phyloP scores from a whole-genome alignment of 495 filamentous ascomycete species.

The Amorphotheca resinae region DNA sequence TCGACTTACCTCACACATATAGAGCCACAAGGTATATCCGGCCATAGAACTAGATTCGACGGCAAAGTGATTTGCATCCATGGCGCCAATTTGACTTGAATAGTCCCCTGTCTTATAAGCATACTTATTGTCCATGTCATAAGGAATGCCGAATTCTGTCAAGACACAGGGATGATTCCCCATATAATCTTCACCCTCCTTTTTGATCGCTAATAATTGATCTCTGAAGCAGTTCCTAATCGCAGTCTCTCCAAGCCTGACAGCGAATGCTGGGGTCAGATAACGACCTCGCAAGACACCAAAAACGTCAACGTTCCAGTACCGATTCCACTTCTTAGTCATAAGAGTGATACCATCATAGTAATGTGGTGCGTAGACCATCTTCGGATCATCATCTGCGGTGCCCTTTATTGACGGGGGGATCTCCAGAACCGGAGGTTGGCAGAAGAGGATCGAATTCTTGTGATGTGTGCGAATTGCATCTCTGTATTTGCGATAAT shows the following conservation, averaged over 20 bases:
- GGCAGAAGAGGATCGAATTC: constrained; percentile 76
- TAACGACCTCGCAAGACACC: constrained; percentile 86
- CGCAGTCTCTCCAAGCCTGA: constrained; percentile 87
- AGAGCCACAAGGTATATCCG: constrained; percentile 84
- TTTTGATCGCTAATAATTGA: constrained; percentile 73
- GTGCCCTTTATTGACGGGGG: constrained; percentile 83
- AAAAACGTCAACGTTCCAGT: constrained; percentile 94
- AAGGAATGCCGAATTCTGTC: constrained; percentile 94
- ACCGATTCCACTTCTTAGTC: constrained; percentile 96
- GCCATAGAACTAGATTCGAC: constrained; percentile 69
- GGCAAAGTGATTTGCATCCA: constrained; percentile 95
- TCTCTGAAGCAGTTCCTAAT: constrained; percentile 91
- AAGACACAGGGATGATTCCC: constrained; percentile 83
- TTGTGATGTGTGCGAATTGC: constrained; percentile 64
- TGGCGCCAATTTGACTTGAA: constrained; percentile 79
- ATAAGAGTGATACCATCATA: constrained; percentile 95
- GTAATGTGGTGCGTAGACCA: constrained; percentile 90
- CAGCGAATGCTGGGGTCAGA: constrained; percentile 71
- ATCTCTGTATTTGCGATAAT: constrained; percentile 65
- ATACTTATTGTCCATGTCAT: constrained; percentile 94
- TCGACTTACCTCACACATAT: constrained; percentile 51
- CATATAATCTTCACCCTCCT: constrained; percentile 85
- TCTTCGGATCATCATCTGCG: constrained; percentile 71
- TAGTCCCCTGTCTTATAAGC: constrained; percentile 97
- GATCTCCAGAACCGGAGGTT: constrained; percentile 84